Percentiles rank a stretch among this genome's conserved stretches.
Conservation (phyloP, 495 filamentous ascomycete species). For the Penicillium steckii region DNA sequence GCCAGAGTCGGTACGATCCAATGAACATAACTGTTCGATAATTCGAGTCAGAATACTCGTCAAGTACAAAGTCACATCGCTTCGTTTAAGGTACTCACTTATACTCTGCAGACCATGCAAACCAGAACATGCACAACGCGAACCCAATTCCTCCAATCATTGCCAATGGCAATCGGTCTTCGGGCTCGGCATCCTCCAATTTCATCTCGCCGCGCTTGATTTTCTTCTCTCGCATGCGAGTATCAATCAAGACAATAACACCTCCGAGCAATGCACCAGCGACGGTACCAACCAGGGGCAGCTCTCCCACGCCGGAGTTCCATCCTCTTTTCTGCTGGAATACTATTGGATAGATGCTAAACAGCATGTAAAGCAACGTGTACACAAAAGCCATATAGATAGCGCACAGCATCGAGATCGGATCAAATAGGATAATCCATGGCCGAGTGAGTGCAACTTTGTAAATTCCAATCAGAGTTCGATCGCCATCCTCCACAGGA, state of each 20-base stretch:
- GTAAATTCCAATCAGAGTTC: slow-evolving; percentile 41
- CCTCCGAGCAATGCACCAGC: slow-evolving; percentile 45
- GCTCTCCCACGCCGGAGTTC: slow-evolving; percentile 46
- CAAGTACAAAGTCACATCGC: slow-evolving; percentile 25
- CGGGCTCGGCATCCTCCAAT: slow-evolving; percentile 32
- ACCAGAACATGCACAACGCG: slow-evolving; percentile 54
- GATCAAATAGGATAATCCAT: slow-evolving; percentile 43
- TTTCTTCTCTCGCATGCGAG: slow-evolving; percentile 21
- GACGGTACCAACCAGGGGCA: slow-evolving; percentile 52
- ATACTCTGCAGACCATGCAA: slow-evolving; percentile 51
- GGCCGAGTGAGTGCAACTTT: slow-evolving; percentile 50
- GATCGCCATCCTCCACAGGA: slow-evolving; percentile 39
- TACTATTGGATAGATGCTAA: slow-evolving; percentile 16
- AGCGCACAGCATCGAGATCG: slow-evolving; percentile 44
- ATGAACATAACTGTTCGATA: slow-evolving; percentile 38
- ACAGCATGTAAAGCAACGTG: slow-evolving; percentile 54
- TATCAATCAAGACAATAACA: slow-evolving; percentile 28
- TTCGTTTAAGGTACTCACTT: slow-evolving; percentile 43
- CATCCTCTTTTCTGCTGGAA: slow-evolving; percentile 47
- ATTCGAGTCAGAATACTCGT: slow-evolving; percentile 38
- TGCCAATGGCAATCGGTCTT: slow-evolving; percentile 43
- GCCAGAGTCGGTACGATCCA: slow-evolving; percentile 50
- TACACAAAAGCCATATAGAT: slow-evolving; percentile 54
- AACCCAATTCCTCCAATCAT: slow-evolving; percentile 59
- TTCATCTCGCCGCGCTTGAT: slow-evolving; percentile 34